A percentile compares a stretch with the other conserved stretches of the same genome.
Conservation (phyloP, 31 red algal genomes). For the Porphyra umbilicalis region DNA sequence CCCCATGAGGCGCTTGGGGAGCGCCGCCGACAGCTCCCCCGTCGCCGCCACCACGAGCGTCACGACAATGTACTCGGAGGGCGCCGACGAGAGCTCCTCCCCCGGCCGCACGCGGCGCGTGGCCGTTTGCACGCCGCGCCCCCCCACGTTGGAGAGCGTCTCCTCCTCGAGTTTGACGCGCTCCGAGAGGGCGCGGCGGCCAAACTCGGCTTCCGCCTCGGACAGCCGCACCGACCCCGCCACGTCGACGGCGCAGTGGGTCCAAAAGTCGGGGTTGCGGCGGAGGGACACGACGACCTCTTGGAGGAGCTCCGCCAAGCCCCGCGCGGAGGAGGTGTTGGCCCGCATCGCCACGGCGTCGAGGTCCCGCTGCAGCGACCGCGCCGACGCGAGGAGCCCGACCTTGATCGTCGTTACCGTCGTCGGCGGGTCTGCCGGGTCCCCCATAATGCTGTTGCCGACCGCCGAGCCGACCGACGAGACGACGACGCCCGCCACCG, state of each 20-base stretch:
- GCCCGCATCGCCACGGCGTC: slow-evolving; percentile 34
- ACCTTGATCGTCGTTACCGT: slow-evolving; percentile 51
- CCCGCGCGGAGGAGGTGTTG: slow-evolving; percentile 32
- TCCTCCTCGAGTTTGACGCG: slow-evolving; percentile 60
- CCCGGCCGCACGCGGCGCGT: neutral
- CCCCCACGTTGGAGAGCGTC: slow-evolving; percentile 58
- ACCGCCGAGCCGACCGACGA: neutral
- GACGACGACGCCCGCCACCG: neutral
- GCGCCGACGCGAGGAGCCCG: slow-evolving; percentile 52
- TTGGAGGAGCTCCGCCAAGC: slow-evolving; percentile 57
- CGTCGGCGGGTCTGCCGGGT: slow-evolving; percentile 16
- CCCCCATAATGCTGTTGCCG: neutral
- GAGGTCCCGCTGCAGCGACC: slow-evolving; percentile 54
- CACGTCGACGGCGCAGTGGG: slow-evolving; percentile 18
- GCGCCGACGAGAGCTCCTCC: slow-evolving; percentile 2
- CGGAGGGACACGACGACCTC: slow-evolving; percentile 53
- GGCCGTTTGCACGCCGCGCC: neutral
- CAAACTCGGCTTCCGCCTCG: slow-evolving; percentile 40
- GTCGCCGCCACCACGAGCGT: slow-evolving; percentile 52
- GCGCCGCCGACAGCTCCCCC: slow-evolving; percentile 9
- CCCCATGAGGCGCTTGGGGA: slow-evolving; percentile 22
- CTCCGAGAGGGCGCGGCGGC: slow-evolving; percentile 24
- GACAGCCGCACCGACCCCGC: slow-evolving; percentile 4
- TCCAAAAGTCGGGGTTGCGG: slow-evolving; percentile 74
- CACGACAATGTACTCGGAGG: slow-evolving; percentile 69